These are phyloP conservation scores for Saposhnikovia divaricata DNA, from an alignment of 129 eudicot genomes.

Conservation along the genomic window DNA sequence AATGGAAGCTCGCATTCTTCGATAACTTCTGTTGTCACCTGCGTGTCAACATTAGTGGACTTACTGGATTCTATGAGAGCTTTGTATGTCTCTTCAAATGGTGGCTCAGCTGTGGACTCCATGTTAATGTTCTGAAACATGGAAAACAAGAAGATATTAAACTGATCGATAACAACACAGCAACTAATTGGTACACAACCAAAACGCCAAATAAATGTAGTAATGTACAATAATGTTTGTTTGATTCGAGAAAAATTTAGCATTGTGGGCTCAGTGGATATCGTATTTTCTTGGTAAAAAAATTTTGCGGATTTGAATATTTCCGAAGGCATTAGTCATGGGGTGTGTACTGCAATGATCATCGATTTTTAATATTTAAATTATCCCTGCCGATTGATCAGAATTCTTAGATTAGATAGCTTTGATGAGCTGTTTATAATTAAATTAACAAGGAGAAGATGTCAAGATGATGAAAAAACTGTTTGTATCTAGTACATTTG, in stretches of 20 bases:
- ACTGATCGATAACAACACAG: constrained; percentile 3
- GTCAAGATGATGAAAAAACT: not conserved
- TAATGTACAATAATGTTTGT: not conserved
- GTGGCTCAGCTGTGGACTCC: constrained; percentile 52
- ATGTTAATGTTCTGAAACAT: constrained; percentile 15
- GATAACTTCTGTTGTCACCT: not conserved
- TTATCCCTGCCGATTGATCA: not conserved
- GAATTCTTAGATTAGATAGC: not conserved
- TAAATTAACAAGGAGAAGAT: not conserved
- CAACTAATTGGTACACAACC: not conserved
- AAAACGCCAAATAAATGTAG: not conserved
- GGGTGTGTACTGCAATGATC: no score
- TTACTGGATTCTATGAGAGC: constrained; percentile 20
- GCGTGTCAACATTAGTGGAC: not conserved
- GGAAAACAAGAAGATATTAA: not conserved
- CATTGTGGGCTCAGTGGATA: not conserved
- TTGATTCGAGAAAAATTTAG: not conserved
- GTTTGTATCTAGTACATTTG: not conserved
- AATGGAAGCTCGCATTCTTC: constrained; percentile 68
- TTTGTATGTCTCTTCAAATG: constrained; percentile 47
- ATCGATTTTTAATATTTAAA: no score
- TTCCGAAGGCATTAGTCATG: no score
- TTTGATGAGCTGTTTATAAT: not conserved
- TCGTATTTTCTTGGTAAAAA: not conserved
- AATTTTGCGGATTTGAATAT: not conserved